Base-by-base conservation (phyloP, 805 yeast genomes). In the Saccharomycopsis amapae region DNA sequence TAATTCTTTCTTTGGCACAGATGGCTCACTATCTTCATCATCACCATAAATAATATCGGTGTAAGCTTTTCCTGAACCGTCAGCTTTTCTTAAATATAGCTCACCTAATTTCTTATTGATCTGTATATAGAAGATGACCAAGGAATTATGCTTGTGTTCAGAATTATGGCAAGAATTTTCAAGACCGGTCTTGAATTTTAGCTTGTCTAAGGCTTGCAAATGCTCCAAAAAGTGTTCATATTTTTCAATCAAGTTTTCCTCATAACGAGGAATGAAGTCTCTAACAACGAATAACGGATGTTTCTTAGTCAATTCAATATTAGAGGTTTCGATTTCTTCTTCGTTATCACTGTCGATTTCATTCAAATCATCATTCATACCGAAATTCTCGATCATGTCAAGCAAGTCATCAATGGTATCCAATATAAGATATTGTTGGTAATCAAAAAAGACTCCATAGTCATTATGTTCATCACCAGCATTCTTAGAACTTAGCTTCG, bases 361-460 rank as follows among this genome's bases (percentile, higher is more conserved):
- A 25, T 69, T 73, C 22, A 72, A 67, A 40, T 73, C 60, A 18
- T 66, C 63, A 35, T 70, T 72, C 36, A 69, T 66, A 23, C 87
- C 89, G 51, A 83, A 82, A 56, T 78, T 76, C 51, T 75, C 78
- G 26, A 80, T 68, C 49, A 83, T 75, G 46, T 82, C 89, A 26
- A 84, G 62, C 49, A 82, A 63, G 58, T 82, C 90, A 58, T 83
- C 85, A 38, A 80, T 63, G 1, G 76, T 69, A 44, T 75, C 73
- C 52, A 84, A 64, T 26, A 75, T 68, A 46, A 75, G 79, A 47
- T 73, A 71, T 38, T 63, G 66, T 24, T 74, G 70, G 12, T 61
- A 61, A 44, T 67, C 64, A 41, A 69, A 62, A 45, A 65, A 58
- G 1, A 59, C 58, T 46, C 60, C 63, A 10, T 58, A 52, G 18